phyloP scores from a whole-genome alignment of 495 filamentous ascomycete genomes.

The Aspergillus nidulans region DNA sequence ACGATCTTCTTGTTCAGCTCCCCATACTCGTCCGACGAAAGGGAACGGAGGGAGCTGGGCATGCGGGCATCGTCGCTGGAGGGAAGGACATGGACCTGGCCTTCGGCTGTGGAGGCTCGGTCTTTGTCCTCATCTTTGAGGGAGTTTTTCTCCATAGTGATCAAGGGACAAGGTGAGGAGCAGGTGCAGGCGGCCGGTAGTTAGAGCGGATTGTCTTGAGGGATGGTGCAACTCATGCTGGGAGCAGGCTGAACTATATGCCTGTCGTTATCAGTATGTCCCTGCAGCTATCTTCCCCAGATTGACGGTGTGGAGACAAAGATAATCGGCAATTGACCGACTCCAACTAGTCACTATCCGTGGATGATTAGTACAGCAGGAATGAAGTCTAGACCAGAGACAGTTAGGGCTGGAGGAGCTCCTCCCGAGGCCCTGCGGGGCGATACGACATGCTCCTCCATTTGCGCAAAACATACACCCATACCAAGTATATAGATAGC shows the following conservation, averaged over 20 bases:
- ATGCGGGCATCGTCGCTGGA: slow-evolving; percentile 23
- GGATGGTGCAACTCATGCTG: not conserved
- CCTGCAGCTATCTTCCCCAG: not conserved
- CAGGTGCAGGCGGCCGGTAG: not conserved
- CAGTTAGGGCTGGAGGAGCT: slow-evolving; percentile 17
- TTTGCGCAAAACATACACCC: not conserved
- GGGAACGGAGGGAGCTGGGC: slow-evolving; percentile 27
- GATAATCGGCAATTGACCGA: not conserved
- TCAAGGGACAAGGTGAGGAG: not conserved
- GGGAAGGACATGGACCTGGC: slow-evolving; percentile 22
- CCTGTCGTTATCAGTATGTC: not conserved
- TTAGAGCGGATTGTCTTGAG: not conserved
- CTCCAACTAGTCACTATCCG: no score
- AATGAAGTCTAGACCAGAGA: not conserved
- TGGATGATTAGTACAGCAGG: not conserved
- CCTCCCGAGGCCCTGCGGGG: slow-evolving; percentile 19
- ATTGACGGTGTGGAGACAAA: not conserved
- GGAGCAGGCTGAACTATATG: not conserved
- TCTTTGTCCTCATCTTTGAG: slow-evolving; percentile 19
- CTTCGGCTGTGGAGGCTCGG: slow-evolving; percentile 29
- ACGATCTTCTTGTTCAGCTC: slow-evolving; percentile 23
- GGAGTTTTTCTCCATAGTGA: slow-evolving; percentile 1
- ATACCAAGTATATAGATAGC: not conserved
- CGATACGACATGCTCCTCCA: slow-evolving; percentile 10
- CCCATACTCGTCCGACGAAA: slow-evolving; percentile 25